Base-by-base conservation (phyloP, 768 basidiomycete species). In the Grammothele lineata region DNA sequence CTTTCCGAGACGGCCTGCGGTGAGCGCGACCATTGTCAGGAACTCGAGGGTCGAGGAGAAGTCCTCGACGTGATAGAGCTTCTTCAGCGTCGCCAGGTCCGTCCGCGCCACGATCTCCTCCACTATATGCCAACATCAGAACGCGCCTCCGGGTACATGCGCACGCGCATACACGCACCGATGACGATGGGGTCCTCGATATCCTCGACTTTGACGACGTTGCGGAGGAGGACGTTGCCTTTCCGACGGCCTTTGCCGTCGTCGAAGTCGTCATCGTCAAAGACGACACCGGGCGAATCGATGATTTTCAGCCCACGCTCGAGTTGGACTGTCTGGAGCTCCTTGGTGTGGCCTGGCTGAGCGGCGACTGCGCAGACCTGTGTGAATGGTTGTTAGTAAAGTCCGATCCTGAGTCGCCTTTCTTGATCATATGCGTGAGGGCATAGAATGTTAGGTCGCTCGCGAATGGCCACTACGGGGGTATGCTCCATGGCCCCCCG, bases 221-320 rank as follows among this genome's bases (percentile, higher is more conserved):
- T 96, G 18, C 92, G 72, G 8, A 96, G 72, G 24, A 96, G 72
- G 12, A 94, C 72, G 56, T 81, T 85, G 4, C 66, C 68, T 43
- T 65, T 72, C 23, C 61, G 64, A 21, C 48, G 46, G 19, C 74
- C 72, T 45, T 79, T 81, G 19, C 64, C 69, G 37, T 66, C 65
- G 66, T 77, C 54, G 39, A 73, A 62, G 39, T 82, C 76, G 47
- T 87, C 82, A 46, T 92, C 89, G 50, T 93, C 91, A 56, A 96
- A 91, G 2, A 99, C 88, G n/a, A 98, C 92, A 51, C 95, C 96
- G 1, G 96, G 95, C 30, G 93, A 97, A 66, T 98, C 96, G 5
- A 98, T 76, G 27, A 98, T 85, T 46, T 85, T 82, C 60, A 99
- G 76, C 0, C 93, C 92, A 36, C 92, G 88, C 64, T 98, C 95